These are phyloP conservation scores for Trametes cubensis DNA, from an alignment of 768 basidiomycete genomes.

Conservation along the genomic window DNA sequence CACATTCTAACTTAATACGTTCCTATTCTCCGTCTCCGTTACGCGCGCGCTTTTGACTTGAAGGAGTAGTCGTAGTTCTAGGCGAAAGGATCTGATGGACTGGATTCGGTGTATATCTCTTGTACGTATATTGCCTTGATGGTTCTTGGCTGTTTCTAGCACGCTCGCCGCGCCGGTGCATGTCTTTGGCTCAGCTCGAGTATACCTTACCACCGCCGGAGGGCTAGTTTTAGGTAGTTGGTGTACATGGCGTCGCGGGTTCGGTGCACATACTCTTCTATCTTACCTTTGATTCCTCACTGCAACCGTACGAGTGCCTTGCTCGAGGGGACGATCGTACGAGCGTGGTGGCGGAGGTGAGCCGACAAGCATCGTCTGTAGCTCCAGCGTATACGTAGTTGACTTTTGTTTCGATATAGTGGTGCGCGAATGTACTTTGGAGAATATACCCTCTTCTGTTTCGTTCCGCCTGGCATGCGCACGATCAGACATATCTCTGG, in stretches of 20 bases:
- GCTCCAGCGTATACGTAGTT: background rate
- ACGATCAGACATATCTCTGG: no score
- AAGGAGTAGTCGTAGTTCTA: background rate
- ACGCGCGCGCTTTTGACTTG: background rate
- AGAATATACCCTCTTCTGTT: conserved; percentile 18
- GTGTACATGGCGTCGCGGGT: conserved; percentile 16
- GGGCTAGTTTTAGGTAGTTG: conserved; percentile 1
- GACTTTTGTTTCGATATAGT: background rate
- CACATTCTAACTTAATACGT: conserved; percentile 10
- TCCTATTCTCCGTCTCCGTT: background rate
- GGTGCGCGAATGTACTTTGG: conserved; percentile 18
- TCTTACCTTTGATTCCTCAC: background rate
- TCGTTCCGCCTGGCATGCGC: background rate
- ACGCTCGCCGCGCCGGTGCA: background rate
- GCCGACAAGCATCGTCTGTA: no score
- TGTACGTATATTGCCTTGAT: conserved; percentile 20
- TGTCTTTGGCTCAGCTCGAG: background rate
- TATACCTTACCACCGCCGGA: background rate
- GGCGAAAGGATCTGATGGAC: background rate
- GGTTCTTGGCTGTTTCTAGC: background rate
- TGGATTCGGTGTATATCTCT: conserved; percentile 19
- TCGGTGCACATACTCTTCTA: conserved; percentile 16
- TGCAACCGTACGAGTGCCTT: no score
- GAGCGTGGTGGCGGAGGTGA: background rate
- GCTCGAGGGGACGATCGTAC: no score